These are phyloP conservation scores for Trichophyton benhamiae DNA, from an alignment of 2,329 filamentous ascomycete species.

Conservation along the genomic window DNA sequence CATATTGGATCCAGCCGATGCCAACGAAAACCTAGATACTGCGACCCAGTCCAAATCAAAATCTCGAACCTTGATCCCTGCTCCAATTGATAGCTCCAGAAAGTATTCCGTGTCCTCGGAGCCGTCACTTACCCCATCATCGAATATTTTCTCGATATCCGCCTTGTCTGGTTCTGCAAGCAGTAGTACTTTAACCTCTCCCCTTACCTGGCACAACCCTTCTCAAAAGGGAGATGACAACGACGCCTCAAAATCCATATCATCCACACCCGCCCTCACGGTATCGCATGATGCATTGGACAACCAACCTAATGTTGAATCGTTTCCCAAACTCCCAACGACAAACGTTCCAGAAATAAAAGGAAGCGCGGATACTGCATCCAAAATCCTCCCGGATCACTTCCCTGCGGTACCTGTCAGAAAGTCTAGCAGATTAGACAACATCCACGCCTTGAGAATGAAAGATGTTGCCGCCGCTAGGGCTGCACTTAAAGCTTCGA, in stretches of 20 bases:
- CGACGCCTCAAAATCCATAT: not conserved
- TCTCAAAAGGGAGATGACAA: not conserved
- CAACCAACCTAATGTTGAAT: not conserved
- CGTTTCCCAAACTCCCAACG: not conserved
- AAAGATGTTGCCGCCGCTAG: conserved; percentile 21
- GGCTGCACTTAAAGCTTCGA: conserved; percentile 11
- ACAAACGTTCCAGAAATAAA: not conserved
- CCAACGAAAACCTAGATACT: not conserved
- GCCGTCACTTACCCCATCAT: not conserved
- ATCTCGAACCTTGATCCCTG: not conserved
- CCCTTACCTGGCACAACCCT: not conserved
- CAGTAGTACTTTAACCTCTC: conserved; percentile 1
- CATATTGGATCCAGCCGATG: not conserved
- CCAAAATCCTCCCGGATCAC: not conserved
- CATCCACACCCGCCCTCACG: not conserved
- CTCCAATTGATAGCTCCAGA: conserved; percentile 1
- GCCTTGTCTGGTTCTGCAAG: not conserved
- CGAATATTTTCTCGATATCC: not conserved
- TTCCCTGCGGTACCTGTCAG: not conserved
- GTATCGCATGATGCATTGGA: not conserved
- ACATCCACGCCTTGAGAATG: conserved; percentile 19
- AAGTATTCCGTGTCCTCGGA: not conserved
- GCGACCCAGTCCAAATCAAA: not conserved
- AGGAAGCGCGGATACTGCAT: not conserved
- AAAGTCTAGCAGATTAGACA: not conserved